Evolutionary conservation across 1,284 basidiomycete species (phyloP).

Genomic region (Microbotryum lychnidis-dioicae): DNA sequence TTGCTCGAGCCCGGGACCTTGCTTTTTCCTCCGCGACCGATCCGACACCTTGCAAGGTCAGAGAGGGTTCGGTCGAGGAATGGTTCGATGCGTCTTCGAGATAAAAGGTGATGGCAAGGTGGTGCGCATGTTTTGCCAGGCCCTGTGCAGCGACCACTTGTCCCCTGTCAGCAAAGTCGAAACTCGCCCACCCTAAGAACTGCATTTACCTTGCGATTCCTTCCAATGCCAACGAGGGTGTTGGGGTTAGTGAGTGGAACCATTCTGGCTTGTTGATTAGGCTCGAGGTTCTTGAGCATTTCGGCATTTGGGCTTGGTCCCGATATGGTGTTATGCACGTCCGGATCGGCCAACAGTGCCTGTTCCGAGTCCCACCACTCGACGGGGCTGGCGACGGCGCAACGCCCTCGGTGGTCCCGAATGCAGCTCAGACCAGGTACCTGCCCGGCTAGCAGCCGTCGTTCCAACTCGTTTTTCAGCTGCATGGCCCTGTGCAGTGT

Average conservation of each 20-base stretch:
- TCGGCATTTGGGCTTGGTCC: constrained; percentile 36
- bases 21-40: neutral
- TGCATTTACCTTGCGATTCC: constrained; percentile 13
- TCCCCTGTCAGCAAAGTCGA: too few species aligned
- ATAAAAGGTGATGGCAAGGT: constrained; percentile 66
- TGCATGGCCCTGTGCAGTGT: constrained; percentile 22
- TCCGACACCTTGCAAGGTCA: neutral
- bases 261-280: neutral
- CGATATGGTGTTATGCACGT: constrained; percentile 46
- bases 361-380: constrained; percentile 63
- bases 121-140: constrained; percentile 55
- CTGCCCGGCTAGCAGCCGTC: constrained; percentile 5
- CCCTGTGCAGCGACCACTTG: constrained; percentile 28
- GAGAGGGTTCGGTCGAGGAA: neutral
- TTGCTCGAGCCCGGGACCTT: neutral
- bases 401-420: neutral
- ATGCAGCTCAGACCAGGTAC: constrained; percentile 20
- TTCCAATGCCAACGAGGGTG: constrained; percentile 27
- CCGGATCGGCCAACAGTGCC: constrained; percentile 48
- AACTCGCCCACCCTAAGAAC: neutral
- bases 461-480: constrained; percentile 25
- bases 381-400: constrained; percentile 45
- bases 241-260: constrained; percentile 20
- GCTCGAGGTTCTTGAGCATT: neutral
- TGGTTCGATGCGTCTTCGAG: constrained; percentile 50